phyloP scores from a whole-genome alignment of 768 basidiomycete genomes.

The Hysterangium stoloniferum region DNA sequence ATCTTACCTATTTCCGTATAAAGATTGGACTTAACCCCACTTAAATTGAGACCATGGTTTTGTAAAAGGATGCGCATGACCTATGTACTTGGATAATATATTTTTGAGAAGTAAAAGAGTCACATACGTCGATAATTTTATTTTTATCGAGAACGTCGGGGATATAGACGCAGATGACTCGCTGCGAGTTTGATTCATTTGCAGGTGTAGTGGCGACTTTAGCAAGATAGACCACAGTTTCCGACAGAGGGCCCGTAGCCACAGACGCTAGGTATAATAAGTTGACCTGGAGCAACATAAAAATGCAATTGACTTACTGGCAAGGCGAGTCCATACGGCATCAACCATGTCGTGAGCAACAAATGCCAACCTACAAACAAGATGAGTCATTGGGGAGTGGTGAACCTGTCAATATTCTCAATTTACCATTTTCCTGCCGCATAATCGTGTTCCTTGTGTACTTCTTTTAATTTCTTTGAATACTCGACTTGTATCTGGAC shows the following conservation, averaged over 20 bases:
- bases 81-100: conserved; percentile 25
- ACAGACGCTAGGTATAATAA: conserved; percentile 42
- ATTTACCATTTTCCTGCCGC: conserved; percentile 62
- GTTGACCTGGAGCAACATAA: not conserved
- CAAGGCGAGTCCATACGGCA: conserved; percentile 51
- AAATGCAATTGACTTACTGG: conserved; percentile 35
- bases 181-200: conserved; percentile 42
- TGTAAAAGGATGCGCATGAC: conserved; percentile 63
- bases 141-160: conserved; percentile 64
- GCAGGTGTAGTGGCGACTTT: conserved; percentile 63
- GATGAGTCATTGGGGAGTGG: not conserved
- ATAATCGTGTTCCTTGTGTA: conserved; percentile 46
- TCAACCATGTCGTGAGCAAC: conserved; percentile 56
- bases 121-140: conserved; percentile 43
- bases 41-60: conserved; percentile 55
- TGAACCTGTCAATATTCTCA: conserved; percentile 3
- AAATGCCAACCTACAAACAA: conserved; percentile 53
- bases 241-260: conserved; percentile 51
- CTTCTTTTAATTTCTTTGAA: conserved; percentile 47
- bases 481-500: conserved; percentile 55
- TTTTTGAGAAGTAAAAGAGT: not conserved
- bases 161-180: conserved; percentile 64
- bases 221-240: conserved; percentile 45
- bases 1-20: conserved; percentile 53
- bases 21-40: conserved; percentile 64